Evolutionary conservation across 768 basidiomycete genomes (phyloP).

Genomic region (Fibroporia radiculosa): DNA sequence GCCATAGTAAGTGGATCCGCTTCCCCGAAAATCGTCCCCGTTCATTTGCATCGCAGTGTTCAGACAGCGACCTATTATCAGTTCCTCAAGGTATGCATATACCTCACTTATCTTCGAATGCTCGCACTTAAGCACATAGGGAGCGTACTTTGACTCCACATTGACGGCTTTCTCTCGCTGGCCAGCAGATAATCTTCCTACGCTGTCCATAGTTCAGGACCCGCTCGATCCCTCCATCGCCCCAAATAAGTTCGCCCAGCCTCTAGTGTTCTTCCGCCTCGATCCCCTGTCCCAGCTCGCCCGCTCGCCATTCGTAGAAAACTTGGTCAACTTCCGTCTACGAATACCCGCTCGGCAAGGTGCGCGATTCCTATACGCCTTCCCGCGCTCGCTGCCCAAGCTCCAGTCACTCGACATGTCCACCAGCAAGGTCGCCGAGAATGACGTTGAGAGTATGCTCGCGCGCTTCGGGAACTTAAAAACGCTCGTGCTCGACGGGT

Average conservation of each 20-base stretch:
- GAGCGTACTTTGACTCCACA: conserved; percentile 77
- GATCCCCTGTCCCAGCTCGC: conserved; percentile 44
- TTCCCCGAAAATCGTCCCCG: not conserved
- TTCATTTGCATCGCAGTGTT: conserved; percentile 34
- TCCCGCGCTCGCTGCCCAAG: conserved; percentile 30
- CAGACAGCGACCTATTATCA: conserved; percentile 73
- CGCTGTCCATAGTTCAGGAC: conserved; percentile 63
- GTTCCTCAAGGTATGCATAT: conserved; percentile 55
- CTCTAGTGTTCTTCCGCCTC: conserved; percentile 77
- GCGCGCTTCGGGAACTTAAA: conserved; percentile 41
- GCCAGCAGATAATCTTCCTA: conserved; percentile 37
- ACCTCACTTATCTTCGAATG: not conserved
- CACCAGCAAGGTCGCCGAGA: conserved; percentile 49
- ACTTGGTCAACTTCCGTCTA: conserved; percentile 52
- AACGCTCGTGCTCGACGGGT: conserved; percentile 68
- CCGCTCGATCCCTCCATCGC: conserved; percentile 37
- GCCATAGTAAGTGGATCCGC: conserved; percentile 57
- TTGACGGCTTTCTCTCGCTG: conserved; percentile 57
- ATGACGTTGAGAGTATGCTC: conserved; percentile 48
- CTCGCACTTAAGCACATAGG: conserved; percentile 29
- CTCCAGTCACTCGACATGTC: conserved; percentile 70
- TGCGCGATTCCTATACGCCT: conserved; percentile 30
- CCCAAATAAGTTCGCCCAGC: conserved; percentile 61
- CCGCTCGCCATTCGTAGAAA: conserved; percentile 32
- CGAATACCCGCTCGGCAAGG: conserved; percentile 66